Evolutionary conservation across 169 alveolate species (phyloP), one percentile per base, ranked within the genome.

Genomic region (Neospora caninum): DNA sequence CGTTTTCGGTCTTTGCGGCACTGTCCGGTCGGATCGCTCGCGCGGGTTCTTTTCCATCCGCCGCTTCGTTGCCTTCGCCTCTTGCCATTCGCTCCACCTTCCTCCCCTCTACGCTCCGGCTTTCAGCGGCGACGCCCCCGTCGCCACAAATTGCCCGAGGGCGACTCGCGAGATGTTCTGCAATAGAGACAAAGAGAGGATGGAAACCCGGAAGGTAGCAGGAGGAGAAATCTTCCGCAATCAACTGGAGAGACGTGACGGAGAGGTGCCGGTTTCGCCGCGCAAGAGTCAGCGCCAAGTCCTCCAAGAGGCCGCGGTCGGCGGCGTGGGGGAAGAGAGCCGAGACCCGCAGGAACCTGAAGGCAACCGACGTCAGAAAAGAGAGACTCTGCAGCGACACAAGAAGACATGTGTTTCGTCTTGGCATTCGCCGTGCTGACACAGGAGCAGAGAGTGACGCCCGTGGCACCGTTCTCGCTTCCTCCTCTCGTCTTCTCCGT

Each of bases 301-400:
- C 84, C 39, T 73, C 84, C 43, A 73, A 43, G 25, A 73, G 43
- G 4, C 84, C 43, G 84, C 84, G 84, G n/a, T 31, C n/a, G 43
- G 84, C 43, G 16, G 84, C 84, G 27, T 31, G 45, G 31, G 84
- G 84, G n/a, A 31, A 73, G 45, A 73, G 84, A 13, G 45, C 39
- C 27, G 45, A 73, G 27, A 36, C 84, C 43, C 84, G 84, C 43
- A 73, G 84, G n/a, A 73, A 73, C 84, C 84, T 73, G 84, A 27
- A 22, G 43, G 7, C 22, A 13, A 31, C 2, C 9, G n/a, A 4
- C 16, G 42, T 0, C 16, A 73, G 42, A 20, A 73, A 31, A 13
- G 0, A n/a, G n/a, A n/a, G n/a, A n/a, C n/a, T n/a, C n/a, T n/a
- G n/a, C n/a, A n/a, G n/a, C n/a, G n/a, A n/a, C n/a, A n/a, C n/a